These are phyloP conservation scores for Leptomonas pyrrhocoris DNA, from an alignment of 208 protist species.

Conservation along the genomic window DNA sequence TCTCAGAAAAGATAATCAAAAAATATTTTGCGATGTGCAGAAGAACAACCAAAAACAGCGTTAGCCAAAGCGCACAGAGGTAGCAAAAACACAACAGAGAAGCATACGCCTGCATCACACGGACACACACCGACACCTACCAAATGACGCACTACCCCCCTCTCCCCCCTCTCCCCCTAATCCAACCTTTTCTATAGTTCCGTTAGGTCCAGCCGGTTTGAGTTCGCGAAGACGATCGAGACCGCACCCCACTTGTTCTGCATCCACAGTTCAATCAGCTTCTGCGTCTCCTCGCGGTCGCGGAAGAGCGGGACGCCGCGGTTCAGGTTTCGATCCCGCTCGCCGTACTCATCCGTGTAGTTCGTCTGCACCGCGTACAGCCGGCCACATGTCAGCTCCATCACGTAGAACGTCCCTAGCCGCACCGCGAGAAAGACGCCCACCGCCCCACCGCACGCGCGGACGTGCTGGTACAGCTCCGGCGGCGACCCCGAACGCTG, in stretches of 20 bases:
- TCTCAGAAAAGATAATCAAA: too few relatives aligned
- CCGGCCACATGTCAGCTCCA: conserved; percentile 46
- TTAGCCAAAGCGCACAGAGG: too few relatives aligned
- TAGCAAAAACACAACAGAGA: too few relatives aligned
- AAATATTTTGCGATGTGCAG: too few relatives aligned
- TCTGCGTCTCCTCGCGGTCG: conserved; percentile 29
- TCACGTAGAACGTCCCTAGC: conserved; percentile 42
- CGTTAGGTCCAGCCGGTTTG: conserved; percentile 26
- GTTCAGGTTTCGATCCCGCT: conserved; percentile 36
- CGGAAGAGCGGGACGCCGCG: conserved; percentile 41
- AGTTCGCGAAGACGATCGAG: conserved; percentile 49
- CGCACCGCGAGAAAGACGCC: conserved; percentile 60
- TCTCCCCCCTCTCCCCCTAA: too few relatives aligned
- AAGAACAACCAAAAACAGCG: too few relatives aligned
- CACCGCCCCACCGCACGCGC: conserved; percentile 49
- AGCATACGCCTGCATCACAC: too few relatives aligned
- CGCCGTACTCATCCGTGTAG: conserved; percentile 77
- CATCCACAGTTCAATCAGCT: conserved; percentile 64
- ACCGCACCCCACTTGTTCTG: conserved; percentile 64
- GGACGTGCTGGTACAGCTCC: conserved; percentile 65
- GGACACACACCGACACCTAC: too few relatives aligned
- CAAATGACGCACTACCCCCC: too few relatives aligned
- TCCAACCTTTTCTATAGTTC: conserved; percentile 36
- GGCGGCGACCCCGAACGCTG: conserved; percentile 6
- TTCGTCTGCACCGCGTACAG: conserved; percentile 34